A percentile compares a stretch with the other conserved stretches of the same genome.
phyloP scores from a whole-genome alignment of 768 basidiomycete genomes.

The Kwoniella botswanensis region DNA sequence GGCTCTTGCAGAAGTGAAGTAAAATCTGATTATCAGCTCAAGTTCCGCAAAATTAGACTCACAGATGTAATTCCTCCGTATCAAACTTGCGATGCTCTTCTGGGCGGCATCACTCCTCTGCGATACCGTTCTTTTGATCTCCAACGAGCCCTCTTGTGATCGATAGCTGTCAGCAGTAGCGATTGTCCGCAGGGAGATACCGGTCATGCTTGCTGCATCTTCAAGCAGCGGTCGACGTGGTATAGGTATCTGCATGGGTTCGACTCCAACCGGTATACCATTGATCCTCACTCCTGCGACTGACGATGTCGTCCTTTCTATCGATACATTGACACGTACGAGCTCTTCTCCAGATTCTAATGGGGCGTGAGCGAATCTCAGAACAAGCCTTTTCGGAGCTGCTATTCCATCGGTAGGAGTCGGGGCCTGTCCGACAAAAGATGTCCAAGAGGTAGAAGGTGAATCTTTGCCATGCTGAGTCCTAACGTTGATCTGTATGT shows the following conservation, averaged over 20 bases:
- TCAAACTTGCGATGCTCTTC: constrained; percentile 81
- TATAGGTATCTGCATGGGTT: constrained; percentile 37
- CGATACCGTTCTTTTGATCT: constrained; percentile 5
- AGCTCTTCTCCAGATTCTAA: constrained; percentile 72
- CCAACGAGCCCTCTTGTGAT: constrained; percentile 15
- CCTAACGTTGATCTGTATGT: constrained; percentile 70
- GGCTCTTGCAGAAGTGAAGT: constrained; percentile 95
- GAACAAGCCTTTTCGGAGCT: constrained; percentile 63
- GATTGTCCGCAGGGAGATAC: constrained; percentile 52
- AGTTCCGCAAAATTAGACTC: constrained; percentile 16
- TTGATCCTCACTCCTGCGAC: constrained; percentile 78
- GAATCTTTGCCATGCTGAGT: constrained; percentile 51
- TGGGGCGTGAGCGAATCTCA: constrained; percentile 74
- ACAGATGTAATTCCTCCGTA: constrained; percentile 90
- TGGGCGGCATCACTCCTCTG: constrained; percentile 69
- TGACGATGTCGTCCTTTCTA: constrained; percentile 74
- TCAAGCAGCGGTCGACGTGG: constrained; percentile 38
- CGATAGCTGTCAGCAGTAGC: constrained; percentile 37
- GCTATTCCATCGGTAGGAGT: constrained; percentile 56
- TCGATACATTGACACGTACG: constrained; percentile 75
- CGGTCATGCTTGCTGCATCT: constrained; percentile 53
- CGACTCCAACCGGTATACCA: constrained; percentile 65
- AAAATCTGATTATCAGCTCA: constrained; percentile 65
- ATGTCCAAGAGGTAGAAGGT: constrained; percentile 39
- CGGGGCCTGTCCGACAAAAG: constrained; percentile 48